Percentiles rank a stretch among this genome's conserved stretches.
Evolutionary conservation across 257 asterid genomes (phyloP).

Genomic region (Galeopsis tetrahit): DNA sequence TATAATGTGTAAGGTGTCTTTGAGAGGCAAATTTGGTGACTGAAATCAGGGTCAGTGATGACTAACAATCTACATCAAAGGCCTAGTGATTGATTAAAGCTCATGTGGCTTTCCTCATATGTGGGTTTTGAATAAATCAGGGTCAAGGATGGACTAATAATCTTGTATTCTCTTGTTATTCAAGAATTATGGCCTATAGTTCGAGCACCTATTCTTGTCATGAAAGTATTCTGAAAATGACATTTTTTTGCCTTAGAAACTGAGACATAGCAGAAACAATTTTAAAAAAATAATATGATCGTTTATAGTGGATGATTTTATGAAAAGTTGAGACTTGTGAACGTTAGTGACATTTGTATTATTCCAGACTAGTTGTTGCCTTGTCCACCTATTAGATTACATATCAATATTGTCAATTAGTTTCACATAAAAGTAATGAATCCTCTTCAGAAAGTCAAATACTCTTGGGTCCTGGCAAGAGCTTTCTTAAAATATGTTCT

Average conservation of each 20-base stretch:
- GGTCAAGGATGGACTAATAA: no score
- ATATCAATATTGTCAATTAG: no score
- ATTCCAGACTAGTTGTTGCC: no score
- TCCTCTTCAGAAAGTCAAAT: no score
- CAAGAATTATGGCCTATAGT: slow-evolving; percentile 1
- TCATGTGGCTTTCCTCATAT: slow-evolving; percentile 19
- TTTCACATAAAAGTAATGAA: no score
- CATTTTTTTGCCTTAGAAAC: slow-evolving; percentile 10
- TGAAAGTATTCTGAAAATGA: slow-evolving; percentile 9
- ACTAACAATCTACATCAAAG: slow-evolving; percentile 3
- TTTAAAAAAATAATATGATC: neutral
- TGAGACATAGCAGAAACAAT: neutral
- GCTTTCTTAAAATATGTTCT: no score
- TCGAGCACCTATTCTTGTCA: slow-evolving; percentile 16
- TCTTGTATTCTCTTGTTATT: slow-evolving; percentile 23
- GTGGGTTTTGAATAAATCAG: no score
- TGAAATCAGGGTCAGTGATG: slow-evolving; percentile 9
- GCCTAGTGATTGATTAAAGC: slow-evolving; percentile 1
- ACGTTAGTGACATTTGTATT: no score
- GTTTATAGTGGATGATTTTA: slow-evolving; percentile 15
- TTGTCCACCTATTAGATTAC: no score
- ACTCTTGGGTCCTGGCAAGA: no score
- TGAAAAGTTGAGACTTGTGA: neutral
- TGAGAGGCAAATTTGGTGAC: neutral
- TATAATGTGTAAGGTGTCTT: neutral